Evolutionary conservation across 2,329 filamentous ascomycete species (phyloP).

Genomic region (Cordyceps pruinosa): DNA sequence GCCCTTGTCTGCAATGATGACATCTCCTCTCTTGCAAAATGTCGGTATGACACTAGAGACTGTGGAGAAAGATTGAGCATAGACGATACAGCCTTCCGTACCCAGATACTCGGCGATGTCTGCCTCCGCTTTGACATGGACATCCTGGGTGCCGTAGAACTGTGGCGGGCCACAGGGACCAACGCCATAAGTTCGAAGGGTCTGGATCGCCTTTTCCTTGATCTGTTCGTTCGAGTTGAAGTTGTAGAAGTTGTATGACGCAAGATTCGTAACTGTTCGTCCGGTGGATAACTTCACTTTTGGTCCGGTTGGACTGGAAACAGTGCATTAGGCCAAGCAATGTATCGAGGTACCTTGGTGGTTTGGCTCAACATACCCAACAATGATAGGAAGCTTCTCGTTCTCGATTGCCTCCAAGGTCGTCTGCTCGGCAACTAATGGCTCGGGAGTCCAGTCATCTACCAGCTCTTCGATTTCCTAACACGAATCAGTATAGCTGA

Average conservation of each 20-base stretch:
- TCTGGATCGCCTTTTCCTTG: conserved; percentile 91
- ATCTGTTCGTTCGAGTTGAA: conserved; percentile 87
- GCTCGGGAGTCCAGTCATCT: conserved; percentile 93
- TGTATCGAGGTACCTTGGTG: too few relatives aligned
- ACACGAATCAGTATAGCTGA: conserved; percentile 21
- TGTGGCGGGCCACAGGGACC: conserved; percentile 94
- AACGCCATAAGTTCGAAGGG: conserved; percentile 89
- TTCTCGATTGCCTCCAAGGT: conserved; percentile 71
- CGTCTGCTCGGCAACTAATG: conserved; percentile 69
- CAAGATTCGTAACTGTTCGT: conserved; percentile 86
- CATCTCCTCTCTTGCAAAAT: conserved; percentile 94
- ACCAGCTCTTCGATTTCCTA: conserved; percentile 92
- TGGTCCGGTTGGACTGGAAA: conserved; percentile 70
- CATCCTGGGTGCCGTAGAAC: conserved; percentile 97
- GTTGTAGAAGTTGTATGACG: conserved; percentile 96
- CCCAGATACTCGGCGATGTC: conserved; percentile 89
- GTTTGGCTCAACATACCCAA: conserved; percentile 65
- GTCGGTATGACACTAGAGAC: conserved; percentile 95
- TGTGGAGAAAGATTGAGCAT: conserved; percentile 92
- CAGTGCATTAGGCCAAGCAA: neutral
- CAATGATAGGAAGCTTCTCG: conserved; percentile 79
- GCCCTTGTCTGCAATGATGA: conserved; percentile 90
- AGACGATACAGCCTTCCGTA: conserved; percentile 84
- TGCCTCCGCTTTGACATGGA: conserved; percentile 93
- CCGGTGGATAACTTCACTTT: conserved; percentile 85